phyloP scores from a whole-genome alignment of 805 yeast species.

The Nematodospora valgi region DNA sequence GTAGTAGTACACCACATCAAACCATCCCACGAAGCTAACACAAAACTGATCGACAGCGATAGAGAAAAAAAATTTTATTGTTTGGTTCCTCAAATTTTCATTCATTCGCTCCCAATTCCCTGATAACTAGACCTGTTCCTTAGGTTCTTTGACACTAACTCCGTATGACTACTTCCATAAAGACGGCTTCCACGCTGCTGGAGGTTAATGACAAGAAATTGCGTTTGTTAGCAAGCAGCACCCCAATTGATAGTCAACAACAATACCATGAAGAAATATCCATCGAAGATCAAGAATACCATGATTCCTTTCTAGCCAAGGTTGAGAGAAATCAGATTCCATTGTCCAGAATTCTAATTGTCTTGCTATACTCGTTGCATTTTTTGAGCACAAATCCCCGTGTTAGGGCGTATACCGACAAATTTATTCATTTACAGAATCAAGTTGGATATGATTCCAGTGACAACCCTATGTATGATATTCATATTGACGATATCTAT shows the following conservation, averaged over 20 bases:
- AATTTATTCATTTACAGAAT: constrained; percentile 35
- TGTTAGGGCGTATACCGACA: too few species aligned
- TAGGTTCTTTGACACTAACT: too few species aligned
- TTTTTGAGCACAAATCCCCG: constrained; percentile 17
- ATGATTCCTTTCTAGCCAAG: constrained; percentile 21
- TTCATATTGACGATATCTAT: constrained; percentile 54
- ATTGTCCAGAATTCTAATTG: constrained; percentile 27
- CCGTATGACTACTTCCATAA: too few species aligned
- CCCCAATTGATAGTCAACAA: background rate
- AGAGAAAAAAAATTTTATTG: too few species aligned
- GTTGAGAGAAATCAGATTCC: constrained; percentile 37
- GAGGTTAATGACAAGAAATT: background rate
- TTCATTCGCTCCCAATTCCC: too few species aligned
- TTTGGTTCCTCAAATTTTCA: too few species aligned
- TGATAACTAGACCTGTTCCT: too few species aligned
- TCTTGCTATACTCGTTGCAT: constrained; percentile 24
- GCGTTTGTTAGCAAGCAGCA: background rate
- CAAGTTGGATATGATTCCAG: constrained; percentile 16
- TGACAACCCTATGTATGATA: constrained; percentile 39
- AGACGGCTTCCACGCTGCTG: constrained; percentile 4
- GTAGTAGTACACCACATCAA: too few species aligned
- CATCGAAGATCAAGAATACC: constrained; percentile 12
- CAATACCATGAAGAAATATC: background rate
- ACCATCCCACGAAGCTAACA: too few species aligned
- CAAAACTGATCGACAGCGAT: too few species aligned